Base-by-base conservation (phyloP, 352 stramenopile genomes). In the Globisporangium abappressorium region DNA sequence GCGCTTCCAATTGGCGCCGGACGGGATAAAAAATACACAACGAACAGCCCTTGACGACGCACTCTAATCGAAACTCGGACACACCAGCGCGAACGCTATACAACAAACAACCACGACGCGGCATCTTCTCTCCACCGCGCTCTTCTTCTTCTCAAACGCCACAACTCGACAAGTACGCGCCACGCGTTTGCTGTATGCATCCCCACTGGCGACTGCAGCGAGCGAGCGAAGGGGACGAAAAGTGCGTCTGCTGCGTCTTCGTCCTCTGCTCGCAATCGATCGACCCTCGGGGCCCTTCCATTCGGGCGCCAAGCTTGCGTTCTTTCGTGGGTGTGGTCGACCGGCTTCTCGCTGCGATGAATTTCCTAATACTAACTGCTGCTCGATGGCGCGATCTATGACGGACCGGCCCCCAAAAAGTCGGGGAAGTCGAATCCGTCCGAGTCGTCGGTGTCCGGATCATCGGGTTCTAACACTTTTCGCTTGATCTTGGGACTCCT, bases 401-500 rank as follows among this genome's bases (percentile, higher is more conserved):
- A 57, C 59, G 59, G 59, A 28, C 59, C 59, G 22, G 51, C 62
- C 14, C 65, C 59, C 9, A 70, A 53, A 36, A 65, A 70, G 34
- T 70, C 65, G 30, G 65, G 65, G 47, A 70, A 70, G 38, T 70
- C 65, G 24, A 65, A 70, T 14, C 54, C 66, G 61, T 68, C 66
- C 54, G 60, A 65, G 30, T 69, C 62, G 26, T 68, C 54, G 22
- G 51, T 63, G 47, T 69, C 60, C 54, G 62, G 54, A 20, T 69
- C 66, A 38, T 68, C 54, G 20, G 66, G 61, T 22, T 70, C 54
- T 26, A 58, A 20, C 30, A 69, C 65, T 61, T 64, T 69, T 64
- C 74, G 77, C 68, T 83, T 80, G 67, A 83, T 79, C 55, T 76
- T 74, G 28, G 78, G 84, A 68, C 75, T 91, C 26, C 73, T 75